Evolutionary conservation across 805 yeast species (phyloP).

Genomic region (Clavispora phyllophila): DNA sequence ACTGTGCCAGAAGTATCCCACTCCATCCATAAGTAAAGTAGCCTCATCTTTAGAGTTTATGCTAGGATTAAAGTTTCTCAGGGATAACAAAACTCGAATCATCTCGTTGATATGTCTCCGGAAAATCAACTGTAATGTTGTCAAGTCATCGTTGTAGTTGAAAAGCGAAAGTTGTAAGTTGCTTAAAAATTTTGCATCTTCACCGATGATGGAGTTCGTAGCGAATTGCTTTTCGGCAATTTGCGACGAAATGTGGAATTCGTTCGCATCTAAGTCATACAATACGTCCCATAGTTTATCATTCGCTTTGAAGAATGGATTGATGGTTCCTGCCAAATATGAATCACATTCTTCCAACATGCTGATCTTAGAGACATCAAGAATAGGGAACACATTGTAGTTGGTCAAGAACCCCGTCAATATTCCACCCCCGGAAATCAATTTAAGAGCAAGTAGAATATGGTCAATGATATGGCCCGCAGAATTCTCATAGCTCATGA

Average conservation of each 20-base stretch:
- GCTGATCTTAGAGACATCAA: slow-evolving; percentile 57
- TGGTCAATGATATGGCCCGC: slow-evolving; percentile 39
- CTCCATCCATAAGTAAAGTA: slow-evolving; percentile 34
- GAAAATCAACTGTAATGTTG: slow-evolving; percentile 39
- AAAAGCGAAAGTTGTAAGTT: slow-evolving; percentile 38
- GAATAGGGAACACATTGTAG: slow-evolving; percentile 49
- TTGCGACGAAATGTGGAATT: slow-evolving; percentile 28
- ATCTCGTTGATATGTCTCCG: slow-evolving; percentile 43
- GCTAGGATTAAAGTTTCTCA: slow-evolving; percentile 29
- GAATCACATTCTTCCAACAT: slow-evolving; percentile 36
- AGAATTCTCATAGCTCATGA: slow-evolving; percentile 36
- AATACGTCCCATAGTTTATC: slow-evolving; percentile 55
- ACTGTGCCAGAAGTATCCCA: slow-evolving; percentile 40
- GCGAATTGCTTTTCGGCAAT: slow-evolving; percentile 16
- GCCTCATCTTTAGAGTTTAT: slow-evolving; percentile 11
- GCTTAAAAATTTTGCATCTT: slow-evolving; percentile 42
- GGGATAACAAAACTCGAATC: slow-evolving; percentile 32
- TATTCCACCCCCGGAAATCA: slow-evolving; percentile 41
- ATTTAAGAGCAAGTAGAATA: slow-evolving; percentile 34
- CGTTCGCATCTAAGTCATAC: slow-evolving; percentile 53
- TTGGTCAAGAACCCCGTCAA: slow-evolving; percentile 34
- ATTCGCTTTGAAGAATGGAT: slow-evolving; percentile 55
- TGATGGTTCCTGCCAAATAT: slow-evolving; percentile 63
- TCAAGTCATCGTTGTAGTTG: slow-evolving; percentile 42
- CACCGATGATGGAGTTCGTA: slow-evolving; percentile 36